These are phyloP conservation scores for Lathyrus aphaca DNA, from an alignment of 306 rosid genomes.

Conservation along the genomic window DNA sequence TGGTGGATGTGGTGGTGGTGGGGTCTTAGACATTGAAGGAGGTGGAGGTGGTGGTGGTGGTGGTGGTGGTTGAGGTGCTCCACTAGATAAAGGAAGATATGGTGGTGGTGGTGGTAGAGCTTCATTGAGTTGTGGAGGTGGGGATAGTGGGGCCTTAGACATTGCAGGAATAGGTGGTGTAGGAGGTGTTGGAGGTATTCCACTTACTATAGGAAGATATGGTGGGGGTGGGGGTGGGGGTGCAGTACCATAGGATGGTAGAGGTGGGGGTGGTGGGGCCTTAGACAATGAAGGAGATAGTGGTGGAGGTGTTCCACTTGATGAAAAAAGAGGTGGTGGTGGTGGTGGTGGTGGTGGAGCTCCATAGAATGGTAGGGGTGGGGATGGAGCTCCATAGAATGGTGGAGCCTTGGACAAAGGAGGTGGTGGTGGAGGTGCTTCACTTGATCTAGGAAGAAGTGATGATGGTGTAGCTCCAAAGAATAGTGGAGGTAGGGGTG, in stretches of 20 bases:
- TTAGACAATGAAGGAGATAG: slow-evolving; percentile 1
- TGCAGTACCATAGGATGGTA: slow-evolving; percentile 15
- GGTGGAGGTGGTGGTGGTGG: slow-evolving; percentile 38
- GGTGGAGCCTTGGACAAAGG: slow-evolving; percentile 22
- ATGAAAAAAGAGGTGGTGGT: slow-evolving; percentile 25
- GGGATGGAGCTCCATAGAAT: not conserved
- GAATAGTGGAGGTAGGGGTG: slow-evolving; percentile 39
- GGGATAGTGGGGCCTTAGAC: slow-evolving; percentile 35
- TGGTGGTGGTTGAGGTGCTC: not conserved
- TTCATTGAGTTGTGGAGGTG: slow-evolving; percentile 34
- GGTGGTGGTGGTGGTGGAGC: slow-evolving; percentile 8
- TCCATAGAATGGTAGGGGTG: slow-evolving; percentile 35
- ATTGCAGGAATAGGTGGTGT: slow-evolving; percentile 31
- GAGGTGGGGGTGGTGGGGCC: slow-evolving; percentile 27
- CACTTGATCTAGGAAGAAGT: not conserved
- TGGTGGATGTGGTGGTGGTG: slow-evolving; percentile 48
- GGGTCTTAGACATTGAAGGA: slow-evolving; percentile 23
- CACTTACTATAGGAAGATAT: not conserved
- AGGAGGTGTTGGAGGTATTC: slow-evolving; percentile 1
- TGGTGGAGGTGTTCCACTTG: not conserved
- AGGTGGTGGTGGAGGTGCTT: not conserved
- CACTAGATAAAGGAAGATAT: slow-evolving; percentile 4
- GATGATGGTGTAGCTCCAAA: slow-evolving; percentile 13
- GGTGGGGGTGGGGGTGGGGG: slow-evolving; percentile 26
- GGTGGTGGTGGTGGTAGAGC: slow-evolving; percentile 35